A percentile compares a stretch with the other conserved stretches of the same genome.
Evolutionary conservation across 1,284 basidiomycete species (phyloP).

Genomic region (Rhodotorula sp.): DNA sequence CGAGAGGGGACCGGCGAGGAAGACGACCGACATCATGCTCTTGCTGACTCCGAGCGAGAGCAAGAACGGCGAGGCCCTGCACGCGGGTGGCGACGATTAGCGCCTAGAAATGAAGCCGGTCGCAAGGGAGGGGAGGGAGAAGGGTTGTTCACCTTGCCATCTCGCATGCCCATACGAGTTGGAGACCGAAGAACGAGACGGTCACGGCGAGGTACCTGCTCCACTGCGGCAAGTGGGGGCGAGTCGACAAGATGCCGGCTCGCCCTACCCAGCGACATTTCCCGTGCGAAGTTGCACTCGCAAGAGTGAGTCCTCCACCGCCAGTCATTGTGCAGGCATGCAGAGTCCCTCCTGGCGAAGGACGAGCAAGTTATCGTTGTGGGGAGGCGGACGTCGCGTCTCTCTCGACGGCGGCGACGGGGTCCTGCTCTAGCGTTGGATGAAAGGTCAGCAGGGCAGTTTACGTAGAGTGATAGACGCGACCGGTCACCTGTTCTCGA

Average conservation of each 20-base stretch:
- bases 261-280: slow-evolving; percentile 33
- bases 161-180: slow-evolving; percentile 43
- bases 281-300: background rate
- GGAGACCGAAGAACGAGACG: slow-evolving; percentile 28
- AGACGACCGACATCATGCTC: slow-evolving; percentile 49
- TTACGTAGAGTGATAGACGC: no score
- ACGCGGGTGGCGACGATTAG: no score
- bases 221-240: slow-evolving; percentile 18
- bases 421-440: no score
- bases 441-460: no score
- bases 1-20: slow-evolving; percentile 42
- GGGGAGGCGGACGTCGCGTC: no score
- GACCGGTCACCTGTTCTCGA: no score
- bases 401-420: no score
- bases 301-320: slow-evolving; percentile 1
- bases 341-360: background rate
- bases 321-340: slow-evolving; percentile 10
- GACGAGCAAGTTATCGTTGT: no score
- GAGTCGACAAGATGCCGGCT: slow-evolving; percentile 9
- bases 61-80: slow-evolving; percentile 42
- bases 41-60: slow-evolving; percentile 43
- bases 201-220: slow-evolving; percentile 22
- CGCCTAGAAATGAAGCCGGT: background rate
- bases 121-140: background rate
- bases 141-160: slow-evolving; percentile 33